These are phyloP conservation scores for Syzygium grande DNA, from an alignment of 345 rosid genomes.

Conservation along the genomic window DNA sequence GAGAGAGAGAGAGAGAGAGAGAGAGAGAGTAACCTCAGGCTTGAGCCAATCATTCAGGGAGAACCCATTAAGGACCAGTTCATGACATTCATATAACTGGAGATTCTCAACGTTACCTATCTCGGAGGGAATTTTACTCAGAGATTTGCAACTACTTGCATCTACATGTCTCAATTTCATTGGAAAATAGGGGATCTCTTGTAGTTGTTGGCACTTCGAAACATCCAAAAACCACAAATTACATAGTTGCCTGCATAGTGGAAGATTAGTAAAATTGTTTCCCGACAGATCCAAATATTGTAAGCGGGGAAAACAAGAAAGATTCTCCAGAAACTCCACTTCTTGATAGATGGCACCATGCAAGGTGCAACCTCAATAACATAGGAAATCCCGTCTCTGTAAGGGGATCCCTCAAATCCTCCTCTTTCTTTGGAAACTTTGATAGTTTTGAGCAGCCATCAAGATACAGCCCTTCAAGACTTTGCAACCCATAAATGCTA, in stretches of 20 bases:
- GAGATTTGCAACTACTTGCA: neutral
- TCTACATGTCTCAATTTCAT: rapidly evolving
- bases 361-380: rapidly evolving
- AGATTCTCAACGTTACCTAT: too few species aligned
- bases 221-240: neutral
- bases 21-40: neutral
- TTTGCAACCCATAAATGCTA: neutral
- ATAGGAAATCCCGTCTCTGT: neutral
- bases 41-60: neutral
- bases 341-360: rapidly evolving
- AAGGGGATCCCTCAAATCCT: rapidly evolving
- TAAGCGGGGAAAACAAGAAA: neutral
- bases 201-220: neutral
- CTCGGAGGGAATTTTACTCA: neutral
- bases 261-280: neutral
- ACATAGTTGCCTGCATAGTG: neutral
- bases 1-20: neutral
- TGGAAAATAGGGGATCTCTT: neutral
- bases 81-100: neutral
- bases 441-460: rapidly evolving
- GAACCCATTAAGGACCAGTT: neutral
- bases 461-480: rapidly evolving
- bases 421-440: neutral
- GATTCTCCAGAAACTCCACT: neutral
- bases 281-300: rapidly evolving